phyloP scores from a whole-genome alignment of 805 yeast species.

The Kodamaea laetipori region DNA sequence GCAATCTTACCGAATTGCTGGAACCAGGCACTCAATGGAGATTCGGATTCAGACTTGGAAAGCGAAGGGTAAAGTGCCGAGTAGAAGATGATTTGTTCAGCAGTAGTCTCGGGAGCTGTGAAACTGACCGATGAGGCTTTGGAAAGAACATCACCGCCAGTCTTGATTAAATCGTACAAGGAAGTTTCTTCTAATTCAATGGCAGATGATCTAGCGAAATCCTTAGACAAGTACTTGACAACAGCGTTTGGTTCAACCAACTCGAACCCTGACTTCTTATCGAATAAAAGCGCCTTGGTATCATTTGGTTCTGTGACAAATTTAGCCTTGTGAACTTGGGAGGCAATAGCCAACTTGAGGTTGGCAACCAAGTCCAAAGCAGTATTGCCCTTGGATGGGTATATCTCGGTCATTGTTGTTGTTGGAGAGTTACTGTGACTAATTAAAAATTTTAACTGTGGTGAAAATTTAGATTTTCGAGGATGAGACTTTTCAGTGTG shows the following conservation, averaged over 20 bases:
- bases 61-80: conserved; percentile 53
- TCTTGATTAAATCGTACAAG: conserved; percentile 44
- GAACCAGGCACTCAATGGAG: conserved; percentile 39
- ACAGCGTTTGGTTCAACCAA: conserved; percentile 69
- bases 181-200: conserved; percentile 47
- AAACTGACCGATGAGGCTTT: conserved; percentile 12
- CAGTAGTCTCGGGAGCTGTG: conserved; percentile 33
- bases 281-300: conserved; percentile 19
- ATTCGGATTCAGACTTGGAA: conserved; percentile 3
- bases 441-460: conserved; percentile 5
- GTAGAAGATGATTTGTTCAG: conserved; percentile 60
- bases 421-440: not conserved
- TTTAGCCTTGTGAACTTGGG: conserved; percentile 16
- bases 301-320: conserved; percentile 9
- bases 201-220: conserved; percentile 40
- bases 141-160: conserved; percentile 28
- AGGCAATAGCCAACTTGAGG: conserved; percentile 28
- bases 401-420: conserved; percentile 9
- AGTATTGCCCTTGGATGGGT: conserved; percentile 16
- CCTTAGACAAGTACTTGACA: conserved; percentile 59
- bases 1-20: conserved; percentile 38
- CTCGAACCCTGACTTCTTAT: conserved; percentile 42
- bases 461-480: conserved; percentile 5
- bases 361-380: conserved; percentile 25
- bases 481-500: not conserved